Base-by-base conservation (phyloP, 441 rosid genomes). In the Gossypium trilobum region DNA sequence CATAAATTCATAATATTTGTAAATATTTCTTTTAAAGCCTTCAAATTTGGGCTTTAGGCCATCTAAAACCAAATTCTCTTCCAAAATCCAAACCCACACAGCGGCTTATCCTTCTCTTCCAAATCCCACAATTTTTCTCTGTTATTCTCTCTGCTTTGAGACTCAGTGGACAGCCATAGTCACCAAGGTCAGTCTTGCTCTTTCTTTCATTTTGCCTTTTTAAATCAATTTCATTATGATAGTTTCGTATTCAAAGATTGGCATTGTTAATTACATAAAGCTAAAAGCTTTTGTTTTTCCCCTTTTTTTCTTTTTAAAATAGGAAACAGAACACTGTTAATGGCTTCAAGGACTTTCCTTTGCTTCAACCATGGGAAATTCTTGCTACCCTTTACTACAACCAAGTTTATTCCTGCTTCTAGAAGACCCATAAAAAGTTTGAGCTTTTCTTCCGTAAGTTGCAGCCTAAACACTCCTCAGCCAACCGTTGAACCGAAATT, bases 271-370 rank as follows among this genome's bases (percentile, higher is more conserved):
- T 67, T 25, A 14, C 42, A 48, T 14, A 48, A 67, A 48, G 57
- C 9, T 67, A 7, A 17, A n/a, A 44, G 2, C 11, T 5, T 44
- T 68, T 23, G 4, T 5, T 31, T 13, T 19, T 0, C 17, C 36
- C 36, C 36, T 31, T 7, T 42, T 3, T 42, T 23, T 66, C 0
- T 0, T 3, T 66, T 42, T 39, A 4, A 9, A 55, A 2, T 5
- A 6, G 31, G 55, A 33, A 56, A n/a, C 64, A 55, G 74, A 70
- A 6, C 36, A 36, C 54, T 74, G 74, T 48, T 78, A 2, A 75
- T 82, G 57, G 82, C 83, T 77, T 78, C 87, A 25, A 82, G 86
- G 73, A 73, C 80, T 61, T 65, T 84, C 29, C 75, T 81, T 27
- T 77, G 68, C 75, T 42, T 81, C 69, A 73, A 80, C 19, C 81